Base-by-base conservation (phyloP, 805 yeast genomes). In the Monosporozyma siamensis region DNA sequence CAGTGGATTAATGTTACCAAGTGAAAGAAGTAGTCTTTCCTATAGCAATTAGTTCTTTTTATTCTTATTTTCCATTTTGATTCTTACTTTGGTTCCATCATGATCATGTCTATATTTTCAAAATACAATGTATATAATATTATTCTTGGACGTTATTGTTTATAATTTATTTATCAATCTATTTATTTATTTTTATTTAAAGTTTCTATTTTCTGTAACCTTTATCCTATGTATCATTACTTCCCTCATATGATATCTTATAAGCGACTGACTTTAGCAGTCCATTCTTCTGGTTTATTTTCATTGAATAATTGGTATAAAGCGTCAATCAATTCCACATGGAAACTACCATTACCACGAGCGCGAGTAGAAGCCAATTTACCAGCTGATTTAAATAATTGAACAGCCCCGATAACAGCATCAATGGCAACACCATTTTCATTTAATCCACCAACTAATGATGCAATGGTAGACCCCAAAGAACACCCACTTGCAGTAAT, bases 401-500 rank as follows among this genome's bases (percentile, higher is more conserved):
- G 34, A 1, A 82, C 75, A 0, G 87, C 90, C 0, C 69, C 66
- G 3, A 69, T 66, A 0, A 76, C 74, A 1, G 81, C 77, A 6
- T 56, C 59, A 44, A 70, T 71, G 0, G 70, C 52, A 41, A 65
- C 44, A 5, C 48, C 51, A 2, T 50, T 50, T 6, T 53, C 59
- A 1, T 68, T 61, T 41, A 60, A 52, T 2, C 76, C 73, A 3
- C 79, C 79, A 2, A 77, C 57, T 45, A 66, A 71, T 1, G 83
- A 67, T 0, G 83, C 79, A 41, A 86, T 75, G 0, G 76, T 71
- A 36, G 88, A 77, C 1, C 95, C 95, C 30, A 87, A 62, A 0
- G 90, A 75, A 48, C 95, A 87, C 0, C 95, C 95, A 2, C 88
- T 68, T 0, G 94, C 95, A 0, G 95, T 86, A 4, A 86, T 73